Evolutionary conservation across 2,329 filamentous ascomycete genomes (phyloP).

Genomic region (Fusarium chuoi): DNA sequence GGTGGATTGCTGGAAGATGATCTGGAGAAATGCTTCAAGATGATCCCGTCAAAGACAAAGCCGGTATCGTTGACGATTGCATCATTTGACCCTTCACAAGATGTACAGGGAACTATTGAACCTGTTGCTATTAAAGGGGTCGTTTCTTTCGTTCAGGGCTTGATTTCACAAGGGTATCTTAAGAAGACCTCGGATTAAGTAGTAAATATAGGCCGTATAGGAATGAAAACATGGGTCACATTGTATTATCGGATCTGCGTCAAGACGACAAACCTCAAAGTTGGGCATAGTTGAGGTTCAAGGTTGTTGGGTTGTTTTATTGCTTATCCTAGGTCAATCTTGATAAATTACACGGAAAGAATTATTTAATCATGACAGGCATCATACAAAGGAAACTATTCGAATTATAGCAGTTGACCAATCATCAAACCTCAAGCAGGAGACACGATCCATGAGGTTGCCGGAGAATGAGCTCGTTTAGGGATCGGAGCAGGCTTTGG

Average conservation of each 20-base stretch:
- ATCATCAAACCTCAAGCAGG: neutral
- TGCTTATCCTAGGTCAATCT: neutral
- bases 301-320: neutral
- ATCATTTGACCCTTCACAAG: slow-evolving; percentile 40
- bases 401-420: neutral
- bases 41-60: slow-evolving; percentile 20
- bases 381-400: neutral
- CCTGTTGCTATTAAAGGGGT: slow-evolving; percentile 25
- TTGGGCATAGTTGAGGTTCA: neutral
- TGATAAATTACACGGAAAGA: neutral
- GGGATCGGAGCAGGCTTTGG: slow-evolving; percentile 25
- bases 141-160: slow-evolving; percentile 22
- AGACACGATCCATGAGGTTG: slow-evolving; percentile 6
- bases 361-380: neutral
- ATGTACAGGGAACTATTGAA: slow-evolving; percentile 21
- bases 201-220: neutral
- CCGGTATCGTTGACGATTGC: slow-evolving; percentile 27
- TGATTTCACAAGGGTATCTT: slow-evolving; percentile 19
- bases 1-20: slow-evolving; percentile 47
- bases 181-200: neutral
- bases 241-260: neutral
- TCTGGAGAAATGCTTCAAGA: slow-evolving; percentile 30
- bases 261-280: neutral
- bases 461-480: slow-evolving; percentile 2
- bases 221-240: neutral